Evolutionary conservation across 306 rosid species (phyloP), one percentile per base, ranked within the genome.

Genomic region (Cicer judaicum): DNA sequence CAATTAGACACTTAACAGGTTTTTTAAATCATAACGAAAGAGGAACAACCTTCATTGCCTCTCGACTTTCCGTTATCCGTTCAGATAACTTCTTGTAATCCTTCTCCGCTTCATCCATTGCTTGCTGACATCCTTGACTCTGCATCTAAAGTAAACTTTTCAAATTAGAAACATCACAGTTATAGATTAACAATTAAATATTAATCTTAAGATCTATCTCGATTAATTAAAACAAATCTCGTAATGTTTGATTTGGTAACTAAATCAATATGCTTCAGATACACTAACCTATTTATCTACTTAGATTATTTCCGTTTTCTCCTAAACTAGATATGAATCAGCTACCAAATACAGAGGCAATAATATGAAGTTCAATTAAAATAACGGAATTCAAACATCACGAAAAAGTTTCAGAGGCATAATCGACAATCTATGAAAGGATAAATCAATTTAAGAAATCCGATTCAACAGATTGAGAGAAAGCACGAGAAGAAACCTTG

Each of bases 21-120:
- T 54, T 80, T 64, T 16, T 7, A 48, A 72, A 56, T 44, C 49
- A 66, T 42, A 63, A n/a, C 21, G 43, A 78, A 12, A 24, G 12
- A 49, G 43, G 56, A 43, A 55, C 65, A 48, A 90, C 98, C 98
- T 84, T 87, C 92, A 91, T 86, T 49, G 90, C 87, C 50, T 91
- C 95, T 79, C 83, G 83, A 79, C 90, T 87, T 86, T 91, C 87
- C 1, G 77, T 63, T 44, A 92, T 88, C 78, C 95, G 76, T 67
- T 85, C 85, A 39, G 90, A 88, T 41, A 87, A 77, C 79, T 82
- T 90, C 78, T 86, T 91, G 64, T 85, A 79, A 48, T 90, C 97
- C 86, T 88, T 89, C 75, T 88, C 97, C 47, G 85, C 84, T 84
- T 89, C 94, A 21, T 87, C 96, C 73, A 86, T 85, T 69, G 82